A percentile compares a stretch with the other conserved stretches of the same genome.
These are phyloP conservation scores for Kluyveromyces marxianus DNA, from an alignment of 1,139 yeast species.

Conservation along the genomic window DNA sequence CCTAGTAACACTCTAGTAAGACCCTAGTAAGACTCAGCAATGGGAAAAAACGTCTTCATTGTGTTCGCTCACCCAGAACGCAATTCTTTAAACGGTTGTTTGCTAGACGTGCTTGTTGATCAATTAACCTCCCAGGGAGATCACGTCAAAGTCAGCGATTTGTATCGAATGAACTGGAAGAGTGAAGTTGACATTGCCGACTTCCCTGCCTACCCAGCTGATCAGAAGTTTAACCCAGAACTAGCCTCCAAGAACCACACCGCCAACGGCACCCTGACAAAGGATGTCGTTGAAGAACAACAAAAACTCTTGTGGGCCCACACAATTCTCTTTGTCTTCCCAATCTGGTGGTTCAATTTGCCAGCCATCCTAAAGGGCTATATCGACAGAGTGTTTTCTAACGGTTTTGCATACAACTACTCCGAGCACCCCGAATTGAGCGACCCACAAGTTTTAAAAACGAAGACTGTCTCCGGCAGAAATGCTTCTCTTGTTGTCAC, in stretches of 20 bases:
- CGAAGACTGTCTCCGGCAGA: not conserved
- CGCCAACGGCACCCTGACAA: constrained; percentile 19
- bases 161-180: constrained; percentile 20
- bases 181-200: constrained; percentile 15
- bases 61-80: not conserved
- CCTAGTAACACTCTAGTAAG: no score
- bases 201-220: constrained; percentile 10
- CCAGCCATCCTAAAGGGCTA: constrained; percentile 26
- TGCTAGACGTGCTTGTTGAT: not conserved
- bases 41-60: not conserved
- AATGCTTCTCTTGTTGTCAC: not conserved
- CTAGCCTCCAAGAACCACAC: not conserved
- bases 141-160: constrained; percentile 20
- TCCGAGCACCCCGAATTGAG: constrained; percentile 10
- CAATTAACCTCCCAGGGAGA: constrained; percentile 11
- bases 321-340: constrained; percentile 20
- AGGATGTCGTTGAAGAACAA: constrained; percentile 7
- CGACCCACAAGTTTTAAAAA: not conserved
- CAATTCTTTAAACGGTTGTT: not conserved
- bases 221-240: constrained; percentile 9
- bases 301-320: constrained; percentile 25
- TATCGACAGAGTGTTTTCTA: constrained; percentile 22
- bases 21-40: no score
- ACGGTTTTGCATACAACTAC: constrained; percentile 18
- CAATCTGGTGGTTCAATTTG: constrained; percentile 25